These are phyloP conservation scores for Mrakia gelida DNA, from an alignment of 768 basidiomycete genomes.

Conservation along the genomic window DNA sequence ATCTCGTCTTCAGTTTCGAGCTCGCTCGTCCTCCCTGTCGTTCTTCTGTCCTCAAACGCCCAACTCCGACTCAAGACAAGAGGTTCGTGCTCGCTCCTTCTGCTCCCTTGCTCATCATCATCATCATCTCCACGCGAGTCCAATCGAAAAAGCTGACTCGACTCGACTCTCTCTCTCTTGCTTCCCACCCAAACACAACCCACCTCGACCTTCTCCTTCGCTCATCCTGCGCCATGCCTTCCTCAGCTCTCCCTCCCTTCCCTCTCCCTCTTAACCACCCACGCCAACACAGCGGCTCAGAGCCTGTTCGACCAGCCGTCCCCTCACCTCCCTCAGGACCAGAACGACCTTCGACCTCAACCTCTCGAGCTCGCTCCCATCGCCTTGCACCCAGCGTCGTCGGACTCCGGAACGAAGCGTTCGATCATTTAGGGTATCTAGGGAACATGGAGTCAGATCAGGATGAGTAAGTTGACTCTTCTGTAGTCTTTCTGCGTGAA, in stretches of 20 bases:
- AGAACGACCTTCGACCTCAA: not conserved
- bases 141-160: too few relatives aligned
- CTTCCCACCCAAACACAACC: too few relatives aligned
- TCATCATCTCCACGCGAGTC: too few relatives aligned
- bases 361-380: not conserved
- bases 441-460: not conserved
- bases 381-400: not conserved
- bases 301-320: not conserved
- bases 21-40: too few relatives aligned
- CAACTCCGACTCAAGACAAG: too few relatives aligned
- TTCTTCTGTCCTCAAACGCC: too few relatives aligned
- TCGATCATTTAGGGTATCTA: not conserved
- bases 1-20: too few relatives aligned
- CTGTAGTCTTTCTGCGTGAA: too few relatives aligned
- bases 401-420: not conserved
- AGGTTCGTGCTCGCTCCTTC: too few relatives aligned
- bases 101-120: too few relatives aligned
- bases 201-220: not conserved
- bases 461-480: constrained; percentile 5
- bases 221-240: not conserved
- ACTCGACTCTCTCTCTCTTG: too few relatives aligned
- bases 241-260: not conserved
- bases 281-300: not conserved
- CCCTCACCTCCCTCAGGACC: not conserved
- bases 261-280: not conserved